Evolutionary conservation across 1,139 yeast genomes (phyloP), one percentile per base, ranked within the genome.

Genomic region (Geotrichum cucujoidarum): DNA sequence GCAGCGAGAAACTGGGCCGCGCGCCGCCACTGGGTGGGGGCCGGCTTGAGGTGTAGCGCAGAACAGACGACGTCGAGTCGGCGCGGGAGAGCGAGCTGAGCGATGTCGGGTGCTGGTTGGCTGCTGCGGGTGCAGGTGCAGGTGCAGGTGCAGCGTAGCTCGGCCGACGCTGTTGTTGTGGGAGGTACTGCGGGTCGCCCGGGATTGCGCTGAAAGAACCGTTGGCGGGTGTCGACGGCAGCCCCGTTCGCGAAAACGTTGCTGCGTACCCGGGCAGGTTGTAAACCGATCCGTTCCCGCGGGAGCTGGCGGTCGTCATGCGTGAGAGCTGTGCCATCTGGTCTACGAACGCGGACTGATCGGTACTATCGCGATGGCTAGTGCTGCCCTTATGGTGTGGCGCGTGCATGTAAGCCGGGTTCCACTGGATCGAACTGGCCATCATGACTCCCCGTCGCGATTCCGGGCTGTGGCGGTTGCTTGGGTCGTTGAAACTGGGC

Each of bases 341-440:
- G 21, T 35, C 45, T 6, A 42, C 14, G n/a, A 42, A 42, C 17
- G 45, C 40, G 21, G 34, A 40, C 6, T 14, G 40, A 17, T 42
- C 45, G 8, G n/a, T n/a, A n/a, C n/a, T n/a, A n/a, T n/a, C n/a
- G n/a, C n/a, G n/a, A n/a, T n/a, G n/a, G n/a, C n/a, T n/a, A n/a
- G n/a, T n/a, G n/a, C n/a, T n/a, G n/a, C 13, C 24, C 14, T 10
- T 2, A 14, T 17, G 22, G 8, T 11, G 21, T 21, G 36, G 7
- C 5, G 5, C 13, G n/a, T 35, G 38, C 10, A 35, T 17, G 21
- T 42, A 42, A 1, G 45, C 22, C 4, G 45, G 40, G 14, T 42
- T 42, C 45, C 45, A 42, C 22, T 35, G 45, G 13, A 42, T 42
- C n/a, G 27, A n/a, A 30, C 30, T 39, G 17, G 27, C 27, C n/a